Conservation (phyloP, 1,139 yeast genomes). For the Protomyces arabidopsidicola region DNA sequence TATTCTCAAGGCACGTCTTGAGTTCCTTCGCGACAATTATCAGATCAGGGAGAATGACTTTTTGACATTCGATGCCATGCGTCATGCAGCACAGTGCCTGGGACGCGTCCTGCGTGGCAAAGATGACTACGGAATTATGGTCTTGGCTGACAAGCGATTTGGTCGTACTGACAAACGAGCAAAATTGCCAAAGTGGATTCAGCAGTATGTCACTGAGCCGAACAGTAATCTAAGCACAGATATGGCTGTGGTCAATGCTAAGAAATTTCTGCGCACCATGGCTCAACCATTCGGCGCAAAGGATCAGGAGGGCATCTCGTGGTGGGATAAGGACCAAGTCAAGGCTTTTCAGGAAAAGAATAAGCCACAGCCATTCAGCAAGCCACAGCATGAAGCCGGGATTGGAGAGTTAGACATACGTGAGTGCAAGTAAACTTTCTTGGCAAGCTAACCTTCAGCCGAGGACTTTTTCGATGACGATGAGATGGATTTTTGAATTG, state of each 20-base stretch:
- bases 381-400: not conserved
- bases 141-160: conserved; percentile 88
- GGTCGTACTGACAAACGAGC: conserved; percentile 60
- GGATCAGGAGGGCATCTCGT: conserved; percentile 91
- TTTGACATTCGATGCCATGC: conserved; percentile 96
- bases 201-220: conserved; percentile 85
- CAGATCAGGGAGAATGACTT: conserved; percentile 92
- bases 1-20: conserved; percentile 86
- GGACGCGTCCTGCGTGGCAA: conserved; percentile 97
- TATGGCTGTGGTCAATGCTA: conserved; percentile 94
- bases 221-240: conserved; percentile 91
- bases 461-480: not conserved
- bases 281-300: conserved; percentile 91
- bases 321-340: conserved; percentile 53
- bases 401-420: not conserved
- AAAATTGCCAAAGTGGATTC: conserved; percentile 95
- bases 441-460: not conserved
- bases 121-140: conserved; percentile 98
- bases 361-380: not conserved
- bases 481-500: not conserved
- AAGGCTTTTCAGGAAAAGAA: conserved; percentile 11
- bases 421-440: not conserved
- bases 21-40: conserved; percentile 85
- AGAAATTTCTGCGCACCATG: conserved; percentile 81
- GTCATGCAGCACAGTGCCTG: conserved; percentile 98